Percentiles rank a stretch among this genome's conserved stretches.
These are phyloP conservation scores for Solanum hybrid DNA, from an alignment of 305 asterid species.

Conservation along the genomic window DNA sequence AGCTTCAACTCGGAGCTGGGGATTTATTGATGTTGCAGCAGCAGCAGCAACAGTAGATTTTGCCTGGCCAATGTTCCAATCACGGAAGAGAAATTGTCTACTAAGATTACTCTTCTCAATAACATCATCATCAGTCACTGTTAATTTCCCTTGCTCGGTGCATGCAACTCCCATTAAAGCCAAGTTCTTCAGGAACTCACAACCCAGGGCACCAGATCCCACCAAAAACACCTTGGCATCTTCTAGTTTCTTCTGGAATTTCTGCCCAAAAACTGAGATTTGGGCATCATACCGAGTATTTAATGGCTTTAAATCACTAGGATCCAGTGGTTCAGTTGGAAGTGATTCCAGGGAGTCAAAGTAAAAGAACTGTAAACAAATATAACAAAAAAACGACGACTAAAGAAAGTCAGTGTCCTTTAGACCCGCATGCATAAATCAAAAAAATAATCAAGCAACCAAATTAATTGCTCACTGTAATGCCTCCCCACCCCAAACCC, in stretches of 20 bases:
- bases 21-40: slow-evolving; percentile 66
- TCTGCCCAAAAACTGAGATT: slow-evolving; percentile 84
- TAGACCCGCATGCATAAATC: not conserved
- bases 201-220: slow-evolving; percentile 97
- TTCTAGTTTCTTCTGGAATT: slow-evolving; percentile 76
- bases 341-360: slow-evolving; percentile 90
- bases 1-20: slow-evolving; percentile 52
- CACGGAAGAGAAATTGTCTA: slow-evolving; percentile 91
- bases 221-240: slow-evolving; percentile 72
- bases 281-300: slow-evolving; percentile 95
- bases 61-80: slow-evolving; percentile 98
- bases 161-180: slow-evolving; percentile 94
- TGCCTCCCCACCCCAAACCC: not conserved
- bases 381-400: not conserved
- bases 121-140: slow-evolving; percentile 88
- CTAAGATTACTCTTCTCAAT: slow-evolving; percentile 96
- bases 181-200: slow-evolving; percentile 86
- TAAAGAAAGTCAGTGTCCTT: not conserved
- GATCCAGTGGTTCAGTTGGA: slow-evolving; percentile 71
- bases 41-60: slow-evolving; percentile 95
- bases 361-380: slow-evolving; percentile 66
- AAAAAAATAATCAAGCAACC: not conserved
- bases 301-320: slow-evolving; percentile 60
- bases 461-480: not conserved
- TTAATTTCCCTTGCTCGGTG: slow-evolving; percentile 56